phyloP scores from a whole-genome alignment of 306 rosid species.

The Cucumis sativus region DNA sequence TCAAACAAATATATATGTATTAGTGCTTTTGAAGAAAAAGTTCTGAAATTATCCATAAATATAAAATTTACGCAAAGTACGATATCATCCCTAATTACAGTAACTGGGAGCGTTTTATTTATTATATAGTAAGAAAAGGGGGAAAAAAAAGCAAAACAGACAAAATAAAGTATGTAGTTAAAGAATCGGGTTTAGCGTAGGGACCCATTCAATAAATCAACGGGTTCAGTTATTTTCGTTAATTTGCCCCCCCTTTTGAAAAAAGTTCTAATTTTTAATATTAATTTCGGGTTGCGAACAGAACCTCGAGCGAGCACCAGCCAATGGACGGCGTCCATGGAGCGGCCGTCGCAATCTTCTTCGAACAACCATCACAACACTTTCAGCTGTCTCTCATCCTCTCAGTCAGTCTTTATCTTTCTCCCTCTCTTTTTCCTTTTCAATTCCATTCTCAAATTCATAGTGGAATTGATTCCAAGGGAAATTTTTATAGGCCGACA shows the following conservation, averaged over 20 bases:
- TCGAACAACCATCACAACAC: conserved; percentile 49
- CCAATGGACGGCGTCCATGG: conserved; percentile 51
- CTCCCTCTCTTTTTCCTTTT: not conserved
- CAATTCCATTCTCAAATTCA: not conserved
- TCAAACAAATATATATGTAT: not conserved
- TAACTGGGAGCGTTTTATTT: not conserved
- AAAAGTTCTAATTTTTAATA: not conserved
- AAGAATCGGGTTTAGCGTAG: not conserved
- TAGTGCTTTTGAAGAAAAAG: not conserved
- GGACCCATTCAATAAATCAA: not conserved
- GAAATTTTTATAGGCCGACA: conserved; percentile 35
- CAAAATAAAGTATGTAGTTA: not conserved
- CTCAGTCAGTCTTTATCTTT: conserved; percentile 42
- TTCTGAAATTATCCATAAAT: not conserved
- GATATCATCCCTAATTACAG: not conserved
- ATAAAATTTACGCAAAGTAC: not conserved
- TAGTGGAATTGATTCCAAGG: not conserved
- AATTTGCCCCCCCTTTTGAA: not conserved
- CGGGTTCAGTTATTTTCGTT: not conserved
- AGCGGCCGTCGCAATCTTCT: conserved; percentile 65
- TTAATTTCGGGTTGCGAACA: conserved; percentile 5
- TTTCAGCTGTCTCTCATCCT: conserved; percentile 57
- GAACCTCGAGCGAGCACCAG: conserved; percentile 40
- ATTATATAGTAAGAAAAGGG: not conserved
- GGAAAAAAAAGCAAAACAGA: not conserved